These are phyloP conservation scores for Ulmus americana DNA, from an alignment of 331 rosid species.

Conservation along the genomic window DNA sequence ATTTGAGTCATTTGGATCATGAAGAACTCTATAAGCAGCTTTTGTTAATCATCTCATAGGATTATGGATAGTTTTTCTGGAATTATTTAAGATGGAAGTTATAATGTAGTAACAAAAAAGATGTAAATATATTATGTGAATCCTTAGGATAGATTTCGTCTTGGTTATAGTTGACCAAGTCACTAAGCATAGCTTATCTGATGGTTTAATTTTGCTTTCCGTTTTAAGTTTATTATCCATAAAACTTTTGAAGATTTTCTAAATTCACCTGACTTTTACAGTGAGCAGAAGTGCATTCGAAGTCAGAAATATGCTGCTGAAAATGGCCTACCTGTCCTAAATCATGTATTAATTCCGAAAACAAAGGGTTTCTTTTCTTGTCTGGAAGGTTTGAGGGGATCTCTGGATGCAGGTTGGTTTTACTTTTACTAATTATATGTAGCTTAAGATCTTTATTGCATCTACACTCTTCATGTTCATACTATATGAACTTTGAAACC, in stretches of 20 bases:
- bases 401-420: slow-evolving; percentile 58
- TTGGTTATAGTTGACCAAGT: background rate
- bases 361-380: slow-evolving; percentile 65
- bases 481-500: background rate
- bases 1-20: background rate
- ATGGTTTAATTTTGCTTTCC: background rate
- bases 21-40: background rate
- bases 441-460: background rate
- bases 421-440: background rate
- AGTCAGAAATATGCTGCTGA: slow-evolving; percentile 74
- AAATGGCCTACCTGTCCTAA: slow-evolving; percentile 59
- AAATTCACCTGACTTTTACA: slow-evolving; percentile 23
- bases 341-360: slow-evolving; percentile 65
- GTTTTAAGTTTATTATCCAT: background rate
- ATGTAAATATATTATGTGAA: background rate
- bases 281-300: slow-evolving; percentile 64
- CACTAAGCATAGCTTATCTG: background rate
- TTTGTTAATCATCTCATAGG: background rate
- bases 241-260: slow-evolving; percentile 13
- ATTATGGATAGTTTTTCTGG: background rate
- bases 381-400: slow-evolving; percentile 48
- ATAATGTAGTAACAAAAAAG: background rate
- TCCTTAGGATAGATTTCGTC: background rate
- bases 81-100: background rate
- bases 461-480: background rate